These are phyloP conservation scores for Exserohilum turcica DNA, from an alignment of 2,329 filamentous ascomycete genomes.

Conservation along the genomic window DNA sequence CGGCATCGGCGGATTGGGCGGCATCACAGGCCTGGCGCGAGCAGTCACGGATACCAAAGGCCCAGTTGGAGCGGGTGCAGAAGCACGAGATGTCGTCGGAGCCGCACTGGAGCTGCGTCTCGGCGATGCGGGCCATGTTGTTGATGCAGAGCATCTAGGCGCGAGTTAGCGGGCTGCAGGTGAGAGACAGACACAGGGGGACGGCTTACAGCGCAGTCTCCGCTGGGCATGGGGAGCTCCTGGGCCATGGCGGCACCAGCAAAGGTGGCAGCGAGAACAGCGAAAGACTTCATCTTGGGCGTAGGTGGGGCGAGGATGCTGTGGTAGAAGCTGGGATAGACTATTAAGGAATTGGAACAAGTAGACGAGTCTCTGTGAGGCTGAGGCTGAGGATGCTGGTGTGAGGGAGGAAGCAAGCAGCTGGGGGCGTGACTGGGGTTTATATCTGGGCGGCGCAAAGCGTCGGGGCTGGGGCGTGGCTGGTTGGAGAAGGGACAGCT, in stretches of 20 bases:
- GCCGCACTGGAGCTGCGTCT: slow-evolving; percentile 48
- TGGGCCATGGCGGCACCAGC: slow-evolving; percentile 46
- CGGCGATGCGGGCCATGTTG: slow-evolving; percentile 54
- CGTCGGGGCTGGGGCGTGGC: slow-evolving; percentile 18
- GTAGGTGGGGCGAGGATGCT: slow-evolving; percentile 21
- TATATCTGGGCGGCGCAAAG: slow-evolving; percentile 23
- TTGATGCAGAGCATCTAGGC: slow-evolving; percentile 49
- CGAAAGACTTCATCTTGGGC: slow-evolving; percentile 48
- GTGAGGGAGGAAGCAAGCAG: slow-evolving; percentile 5
- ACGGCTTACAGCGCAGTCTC: slow-evolving; percentile 47
- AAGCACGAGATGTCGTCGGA: slow-evolving; percentile 50
- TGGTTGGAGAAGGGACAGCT: slow-evolving; percentile 17
- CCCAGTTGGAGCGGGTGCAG: slow-evolving; percentile 53
- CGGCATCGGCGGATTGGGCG: slow-evolving; percentile 34
- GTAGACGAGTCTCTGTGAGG: slow-evolving; percentile 12
- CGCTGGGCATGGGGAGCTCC: slow-evolving; percentile 22
- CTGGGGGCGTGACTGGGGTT: slow-evolving; percentile 10
- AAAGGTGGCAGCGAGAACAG: slow-evolving; percentile 40
- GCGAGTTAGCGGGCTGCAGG: slow-evolving; percentile 16
- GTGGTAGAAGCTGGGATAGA: slow-evolving; percentile 23
- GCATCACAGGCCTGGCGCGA: slow-evolving; percentile 48
- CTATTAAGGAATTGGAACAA: slow-evolving; percentile 18
- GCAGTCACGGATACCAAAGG: slow-evolving; percentile 57
- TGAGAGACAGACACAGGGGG: neutral
- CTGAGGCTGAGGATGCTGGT: slow-evolving; percentile 18